phyloP scores from a whole-genome alignment of 2,329 filamentous ascomycete genomes.

The Phoma sp. region DNA sequence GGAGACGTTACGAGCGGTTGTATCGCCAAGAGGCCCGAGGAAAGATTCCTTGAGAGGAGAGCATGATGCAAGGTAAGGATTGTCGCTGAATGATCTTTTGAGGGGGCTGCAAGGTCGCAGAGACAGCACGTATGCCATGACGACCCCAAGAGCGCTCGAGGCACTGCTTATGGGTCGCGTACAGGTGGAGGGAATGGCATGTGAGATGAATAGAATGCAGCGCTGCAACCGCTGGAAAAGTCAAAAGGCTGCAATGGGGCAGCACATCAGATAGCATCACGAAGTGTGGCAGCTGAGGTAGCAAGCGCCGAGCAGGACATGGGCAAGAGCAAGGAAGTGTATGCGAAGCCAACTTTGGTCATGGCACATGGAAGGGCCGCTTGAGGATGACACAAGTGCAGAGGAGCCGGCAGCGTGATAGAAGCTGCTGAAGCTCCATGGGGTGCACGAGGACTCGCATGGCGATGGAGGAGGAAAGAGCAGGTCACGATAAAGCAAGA shows the following conservation, averaged over 20 bases:
- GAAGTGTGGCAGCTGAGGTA: constrained; percentile 15
- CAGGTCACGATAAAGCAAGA: constrained; percentile 16
- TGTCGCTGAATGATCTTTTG: constrained; percentile 52
- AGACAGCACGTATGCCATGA: constrained; percentile 49
- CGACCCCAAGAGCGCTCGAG: too few relatives aligned
- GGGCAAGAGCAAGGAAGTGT: constrained; percentile 31
- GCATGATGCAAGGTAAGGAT: constrained; percentile 43
- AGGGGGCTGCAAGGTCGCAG: constrained; percentile 48
- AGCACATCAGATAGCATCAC: constrained; percentile 19
- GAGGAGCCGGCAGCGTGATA: constrained; percentile 16
- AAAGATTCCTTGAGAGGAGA: constrained; percentile 39
- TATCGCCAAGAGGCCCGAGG: constrained; percentile 32
- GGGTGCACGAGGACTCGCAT: constrained; percentile 14
- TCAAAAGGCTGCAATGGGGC: constrained; percentile 26
- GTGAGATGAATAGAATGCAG: constrained; percentile 48
- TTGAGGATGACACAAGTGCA: constrained; percentile 26
- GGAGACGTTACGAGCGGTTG: constrained; percentile 43
- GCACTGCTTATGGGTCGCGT: constrained; percentile 22
- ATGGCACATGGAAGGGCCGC: constrained; percentile 26
- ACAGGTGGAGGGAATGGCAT: constrained; percentile 35
- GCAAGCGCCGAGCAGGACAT: constrained; percentile 20
- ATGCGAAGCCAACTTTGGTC: constrained; percentile 10
- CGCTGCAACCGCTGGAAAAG: constrained; percentile 38
- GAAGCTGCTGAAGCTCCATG: constrained; percentile 13
- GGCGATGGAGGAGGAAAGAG: constrained; percentile 13